Conservation (phyloP, 2,329 filamentous ascomycete genomes). For the Colletotrichum siamense region DNA sequence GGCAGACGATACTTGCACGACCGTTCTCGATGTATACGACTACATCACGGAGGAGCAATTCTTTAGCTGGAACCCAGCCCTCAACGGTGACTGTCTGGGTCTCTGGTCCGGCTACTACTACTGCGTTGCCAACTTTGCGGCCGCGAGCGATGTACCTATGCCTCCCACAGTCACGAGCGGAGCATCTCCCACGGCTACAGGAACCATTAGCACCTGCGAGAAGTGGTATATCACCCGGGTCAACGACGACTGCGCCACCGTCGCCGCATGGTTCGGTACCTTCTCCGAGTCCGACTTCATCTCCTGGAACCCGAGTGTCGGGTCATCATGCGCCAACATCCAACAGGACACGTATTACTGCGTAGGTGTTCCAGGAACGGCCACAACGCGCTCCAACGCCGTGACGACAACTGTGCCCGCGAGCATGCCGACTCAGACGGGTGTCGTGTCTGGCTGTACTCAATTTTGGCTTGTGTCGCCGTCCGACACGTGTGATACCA, state of each 20-base stretch:
- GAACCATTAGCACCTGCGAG: not conserved
- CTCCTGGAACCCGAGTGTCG: not conserved
- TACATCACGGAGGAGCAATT: conserved; percentile 29
- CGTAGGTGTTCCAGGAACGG: not conserved
- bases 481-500: not conserved
- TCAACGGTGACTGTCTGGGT: conserved; percentile 27
- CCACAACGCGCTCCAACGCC: not conserved
- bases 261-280: not conserved
- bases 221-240: not conserved
- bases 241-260: not conserved
- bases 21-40: conserved; percentile 11
- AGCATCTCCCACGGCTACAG: not conserved
- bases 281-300: not conserved
- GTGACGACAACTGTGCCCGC: not conserved
- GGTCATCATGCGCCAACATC: not conserved
- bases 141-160: not conserved
- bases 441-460: conserved; percentile 2
- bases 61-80: conserved; percentile 30
- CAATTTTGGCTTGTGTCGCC: conserved; percentile 12
- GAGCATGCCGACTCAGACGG: not conserved
- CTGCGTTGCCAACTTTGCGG: conserved; percentile 22
- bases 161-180: not conserved
- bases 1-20: conserved; percentile 16
- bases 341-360: not conserved
- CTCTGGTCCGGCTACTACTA: conserved; percentile 27